A percentile compares a stretch with the other conserved stretches of the same genome.
These are phyloP conservation scores for Spathaspora passalidarum DNA, from an alignment of 805 yeast genomes.

Conservation along the genomic window DNA sequence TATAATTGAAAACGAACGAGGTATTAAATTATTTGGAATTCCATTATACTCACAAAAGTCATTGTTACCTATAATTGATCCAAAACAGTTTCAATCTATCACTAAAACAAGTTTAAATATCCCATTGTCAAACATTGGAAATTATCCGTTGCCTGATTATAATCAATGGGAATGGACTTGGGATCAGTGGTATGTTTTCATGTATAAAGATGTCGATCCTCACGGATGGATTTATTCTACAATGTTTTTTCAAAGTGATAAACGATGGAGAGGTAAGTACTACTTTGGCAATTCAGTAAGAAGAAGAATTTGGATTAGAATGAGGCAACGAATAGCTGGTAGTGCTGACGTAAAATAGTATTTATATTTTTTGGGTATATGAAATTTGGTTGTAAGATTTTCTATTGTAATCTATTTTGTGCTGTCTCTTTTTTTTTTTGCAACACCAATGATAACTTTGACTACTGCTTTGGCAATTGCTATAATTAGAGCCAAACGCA, in stretches of 20 bases:
- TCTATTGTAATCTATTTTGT: background rate
- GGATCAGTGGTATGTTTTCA: slow-evolving; percentile 70
- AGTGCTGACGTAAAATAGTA: background rate
- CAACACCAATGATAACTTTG: slow-evolving; percentile 1
- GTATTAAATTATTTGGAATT: slow-evolving; percentile 49
- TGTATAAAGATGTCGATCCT: slow-evolving; percentile 72
- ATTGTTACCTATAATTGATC: slow-evolving; percentile 48
- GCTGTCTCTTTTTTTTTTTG: background rate
- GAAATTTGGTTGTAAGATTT: background rate
- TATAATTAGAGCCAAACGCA: background rate
- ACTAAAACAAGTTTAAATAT: slow-evolving; percentile 34
- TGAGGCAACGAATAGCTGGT: slow-evolving; percentile 18
- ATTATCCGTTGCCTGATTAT: slow-evolving; percentile 53
- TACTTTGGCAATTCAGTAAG: slow-evolving; percentile 61
- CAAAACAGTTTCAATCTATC: slow-evolving; percentile 45
- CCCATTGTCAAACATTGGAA: slow-evolving; percentile 24
- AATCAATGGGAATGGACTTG: slow-evolving; percentile 62
- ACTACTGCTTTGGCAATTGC: slow-evolving; percentile 5
- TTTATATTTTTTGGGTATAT: background rate
- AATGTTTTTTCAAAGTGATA: slow-evolving; percentile 42
- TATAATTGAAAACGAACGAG: slow-evolving; percentile 54
- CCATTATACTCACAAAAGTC: slow-evolving; percentile 47
- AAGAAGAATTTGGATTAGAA: slow-evolving; percentile 60
- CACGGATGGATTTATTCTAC: slow-evolving; percentile 80
- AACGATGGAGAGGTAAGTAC: slow-evolving; percentile 62